phyloP scores from a whole-genome alignment of 225 moss, liverwort and hornwort species.

The Bryum argenteum region DNA sequence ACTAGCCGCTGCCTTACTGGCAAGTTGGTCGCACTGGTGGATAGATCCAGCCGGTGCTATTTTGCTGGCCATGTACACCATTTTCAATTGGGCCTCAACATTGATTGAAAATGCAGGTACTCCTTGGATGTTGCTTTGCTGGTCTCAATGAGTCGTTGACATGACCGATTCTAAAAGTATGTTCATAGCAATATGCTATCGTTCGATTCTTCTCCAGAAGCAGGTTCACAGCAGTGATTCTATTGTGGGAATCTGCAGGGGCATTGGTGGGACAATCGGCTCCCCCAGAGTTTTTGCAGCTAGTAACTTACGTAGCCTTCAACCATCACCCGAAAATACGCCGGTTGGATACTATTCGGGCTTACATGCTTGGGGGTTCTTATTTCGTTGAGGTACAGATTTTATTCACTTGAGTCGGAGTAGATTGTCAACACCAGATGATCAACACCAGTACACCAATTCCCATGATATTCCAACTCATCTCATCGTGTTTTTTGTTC shows the following conservation, averaged over 20 bases:
- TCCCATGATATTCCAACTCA: background rate
- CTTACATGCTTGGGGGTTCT: conserved; percentile 59
- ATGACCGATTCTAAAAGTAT: background rate
- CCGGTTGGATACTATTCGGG: conserved; percentile 60
- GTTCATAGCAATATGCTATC: background rate
- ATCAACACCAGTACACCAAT: too few relatives aligned
- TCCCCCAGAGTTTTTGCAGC: conserved; percentile 55
- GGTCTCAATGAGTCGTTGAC: background rate
- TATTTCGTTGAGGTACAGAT: conserved; percentile 67
- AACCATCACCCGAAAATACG: conserved; percentile 62
- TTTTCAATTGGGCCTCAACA: conserved; percentile 67
- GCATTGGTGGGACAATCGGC: conserved; percentile 72
- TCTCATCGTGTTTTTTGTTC: background rate
- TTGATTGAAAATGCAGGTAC: conserved; percentile 74
- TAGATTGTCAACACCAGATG: background rate
- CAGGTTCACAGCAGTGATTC: background rate
- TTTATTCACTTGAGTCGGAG: background rate
- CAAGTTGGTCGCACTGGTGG: conserved; percentile 63
- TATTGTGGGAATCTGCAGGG: conserved; percentile 19
- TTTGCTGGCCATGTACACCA: conserved; percentile 61
- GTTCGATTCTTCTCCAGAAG: background rate
- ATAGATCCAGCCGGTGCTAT: conserved; percentile 77
- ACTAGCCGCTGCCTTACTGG: conserved; percentile 61
- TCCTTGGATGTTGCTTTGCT: background rate
- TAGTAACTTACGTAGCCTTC: conserved; percentile 71